phyloP scores from a whole-genome alignment of 2,329 filamentous ascomycete genomes.

The Cryphonectria parasitica region DNA sequence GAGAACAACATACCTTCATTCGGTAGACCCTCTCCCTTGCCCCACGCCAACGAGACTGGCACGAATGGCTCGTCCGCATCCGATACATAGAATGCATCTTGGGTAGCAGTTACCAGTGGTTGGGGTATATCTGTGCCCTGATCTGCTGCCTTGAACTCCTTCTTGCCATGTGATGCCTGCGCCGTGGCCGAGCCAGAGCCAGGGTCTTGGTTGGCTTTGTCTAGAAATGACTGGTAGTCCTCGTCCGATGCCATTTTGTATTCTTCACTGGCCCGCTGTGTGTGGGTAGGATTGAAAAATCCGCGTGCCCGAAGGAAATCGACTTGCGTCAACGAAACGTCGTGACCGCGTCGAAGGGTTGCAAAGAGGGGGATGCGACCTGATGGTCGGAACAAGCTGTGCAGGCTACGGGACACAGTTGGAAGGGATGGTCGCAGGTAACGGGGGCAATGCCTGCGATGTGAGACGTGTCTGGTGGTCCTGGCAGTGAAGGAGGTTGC shows the following conservation, averaged over 20 bases:
- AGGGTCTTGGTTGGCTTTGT: slow-evolving; percentile 83
- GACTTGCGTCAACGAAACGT: neutral
- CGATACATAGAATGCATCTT: slow-evolving; percentile 71
- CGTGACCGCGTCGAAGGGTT: neutral
- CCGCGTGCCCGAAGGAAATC: neutral
- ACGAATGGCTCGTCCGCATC: slow-evolving; percentile 88
- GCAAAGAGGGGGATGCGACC: neutral
- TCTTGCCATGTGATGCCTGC: slow-evolving; percentile 32
- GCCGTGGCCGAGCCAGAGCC: slow-evolving; percentile 57
- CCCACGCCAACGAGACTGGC: slow-evolving; percentile 70
- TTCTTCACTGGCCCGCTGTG: neutral
- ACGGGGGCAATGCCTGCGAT: neutral
- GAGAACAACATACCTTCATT: slow-evolving; percentile 58
- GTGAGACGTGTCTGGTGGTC: neutral
- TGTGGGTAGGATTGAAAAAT: neutral
- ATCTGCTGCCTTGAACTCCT: slow-evolving; percentile 57
- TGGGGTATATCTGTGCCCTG: slow-evolving; percentile 63
- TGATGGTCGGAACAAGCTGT: slow-evolving; percentile 3
- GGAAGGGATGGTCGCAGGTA: neutral
- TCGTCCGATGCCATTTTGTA: slow-evolving; percentile 73
- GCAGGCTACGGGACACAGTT: neutral
- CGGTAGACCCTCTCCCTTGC: slow-evolving; percentile 56
- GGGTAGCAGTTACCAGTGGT: slow-evolving; percentile 53
- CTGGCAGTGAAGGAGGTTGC: neutral
- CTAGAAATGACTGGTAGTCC: slow-evolving; percentile 81